These are phyloP conservation scores for Sequoia sempervirens DNA, from an alignment of 75 land plant species.

Conservation along the genomic window DNA sequence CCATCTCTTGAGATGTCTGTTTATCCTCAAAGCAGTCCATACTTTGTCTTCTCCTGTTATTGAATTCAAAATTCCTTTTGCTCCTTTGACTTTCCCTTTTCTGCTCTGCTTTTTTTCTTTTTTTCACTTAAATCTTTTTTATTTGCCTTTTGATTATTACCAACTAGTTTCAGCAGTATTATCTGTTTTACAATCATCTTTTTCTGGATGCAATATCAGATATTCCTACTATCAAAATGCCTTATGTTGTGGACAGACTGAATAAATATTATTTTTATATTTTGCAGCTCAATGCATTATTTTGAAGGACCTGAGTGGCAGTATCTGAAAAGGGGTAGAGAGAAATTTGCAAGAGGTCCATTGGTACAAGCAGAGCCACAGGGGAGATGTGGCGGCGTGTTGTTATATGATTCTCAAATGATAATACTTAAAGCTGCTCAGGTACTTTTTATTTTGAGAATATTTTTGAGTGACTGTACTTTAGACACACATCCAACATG, in stretches of 20 bases:
- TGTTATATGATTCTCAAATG: slow-evolving; percentile 86
- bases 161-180: neutral
- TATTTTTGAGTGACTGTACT: neutral
- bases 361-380: slow-evolving; percentile 82
- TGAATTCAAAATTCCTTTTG: too few relatives aligned
- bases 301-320: slow-evolving; percentile 97
- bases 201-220: neutral
- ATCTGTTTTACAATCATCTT: neutral
- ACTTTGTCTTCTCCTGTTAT: too few relatives aligned
- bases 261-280: neutral
- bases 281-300: slow-evolving; percentile 91
- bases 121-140: too few relatives aligned
- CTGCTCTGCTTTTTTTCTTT: too few relatives aligned
- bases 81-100: too few relatives aligned
- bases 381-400: slow-evolving; percentile 82
- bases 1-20: too few relatives aligned
- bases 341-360: slow-evolving; percentile 90
- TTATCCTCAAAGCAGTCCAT: too few relatives aligned
- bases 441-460: slow-evolving; percentile 35
- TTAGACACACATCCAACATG: neutral
- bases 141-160: too few relatives aligned
- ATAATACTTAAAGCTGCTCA: slow-evolving; percentile 87
- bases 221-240: neutral
- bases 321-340: slow-evolving; percentile 88
- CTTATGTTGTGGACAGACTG: neutral